Conservation (phyloP, 2,329 filamentous ascomycete species). For the Monilinia fructicola region DNA sequence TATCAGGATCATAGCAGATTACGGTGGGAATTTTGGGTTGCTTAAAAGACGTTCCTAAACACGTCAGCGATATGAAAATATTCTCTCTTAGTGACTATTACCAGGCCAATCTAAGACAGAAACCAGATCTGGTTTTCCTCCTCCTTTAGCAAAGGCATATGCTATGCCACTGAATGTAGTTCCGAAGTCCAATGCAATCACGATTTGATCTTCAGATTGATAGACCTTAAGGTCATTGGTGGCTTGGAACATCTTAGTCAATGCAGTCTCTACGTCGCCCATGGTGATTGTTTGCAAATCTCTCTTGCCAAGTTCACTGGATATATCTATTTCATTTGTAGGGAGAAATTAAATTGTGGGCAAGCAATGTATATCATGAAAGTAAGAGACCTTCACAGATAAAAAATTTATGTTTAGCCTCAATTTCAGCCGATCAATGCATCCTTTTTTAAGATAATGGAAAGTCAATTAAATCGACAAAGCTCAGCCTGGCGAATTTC, state of each 20-base stretch:
- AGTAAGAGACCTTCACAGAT: not conserved
- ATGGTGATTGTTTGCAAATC: not conserved
- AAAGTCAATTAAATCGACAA: not conserved
- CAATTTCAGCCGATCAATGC: not conserved
- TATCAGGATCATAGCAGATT: conserved; percentile 25
- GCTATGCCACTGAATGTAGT: conserved; percentile 30
- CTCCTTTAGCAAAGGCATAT: conserved; percentile 25
- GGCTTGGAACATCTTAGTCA: not conserved
- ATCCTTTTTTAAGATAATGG: not conserved
- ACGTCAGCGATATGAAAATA: not conserved
- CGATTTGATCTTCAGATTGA: conserved; percentile 25
- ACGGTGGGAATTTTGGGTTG: conserved; percentile 28
- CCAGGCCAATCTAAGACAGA: conserved; percentile 30
- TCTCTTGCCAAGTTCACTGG: not conserved
- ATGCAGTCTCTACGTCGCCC: not conserved
- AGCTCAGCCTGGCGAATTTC: not conserved
- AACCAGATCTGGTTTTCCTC: conserved; percentile 20
- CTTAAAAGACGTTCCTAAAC: not conserved
- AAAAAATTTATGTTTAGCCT: not conserved
- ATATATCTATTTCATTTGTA: not conserved
- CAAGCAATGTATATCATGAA: not conserved
- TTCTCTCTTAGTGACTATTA: conserved; percentile 11
- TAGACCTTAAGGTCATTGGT: not conserved
- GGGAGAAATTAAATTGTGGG: not conserved
- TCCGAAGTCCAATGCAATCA: conserved; percentile 30